phyloP scores from a whole-genome alignment of 2,329 filamentous ascomycete species.

The Hirsutella rhossiliensis region DNA sequence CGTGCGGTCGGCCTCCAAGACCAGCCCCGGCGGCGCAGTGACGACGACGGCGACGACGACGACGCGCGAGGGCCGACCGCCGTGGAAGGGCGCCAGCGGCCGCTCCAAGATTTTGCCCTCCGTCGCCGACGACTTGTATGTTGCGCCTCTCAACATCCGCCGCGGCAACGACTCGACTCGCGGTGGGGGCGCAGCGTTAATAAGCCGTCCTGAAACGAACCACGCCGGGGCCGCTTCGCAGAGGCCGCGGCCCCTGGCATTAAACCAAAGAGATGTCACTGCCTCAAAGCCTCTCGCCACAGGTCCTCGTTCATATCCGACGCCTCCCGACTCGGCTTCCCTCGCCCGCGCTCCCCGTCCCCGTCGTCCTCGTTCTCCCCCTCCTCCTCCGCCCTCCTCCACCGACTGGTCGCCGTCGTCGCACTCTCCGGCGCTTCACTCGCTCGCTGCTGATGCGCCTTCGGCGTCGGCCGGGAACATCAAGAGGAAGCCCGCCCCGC shows the following conservation, averaged over 20 bases:
- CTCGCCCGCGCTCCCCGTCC: no score
- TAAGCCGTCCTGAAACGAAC: constrained; percentile 22
- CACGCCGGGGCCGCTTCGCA: constrained; percentile 7
- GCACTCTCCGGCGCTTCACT: no score
- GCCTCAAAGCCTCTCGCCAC: constrained; percentile 5
- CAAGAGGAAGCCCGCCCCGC: constrained; percentile 31
- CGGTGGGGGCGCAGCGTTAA: constrained; percentile 12
- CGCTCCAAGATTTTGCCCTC: constrained; percentile 52
- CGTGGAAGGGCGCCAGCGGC: constrained; percentile 65
- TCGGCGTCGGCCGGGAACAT: constrained; percentile 23
- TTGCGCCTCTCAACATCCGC: constrained; percentile 44
- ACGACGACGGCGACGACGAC: constrained; percentile 24
- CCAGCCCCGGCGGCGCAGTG: no score
- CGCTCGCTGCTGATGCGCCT: constrained; percentile 7
- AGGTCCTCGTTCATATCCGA: constrained; percentile 14
- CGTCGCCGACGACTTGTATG: constrained; percentile 46
- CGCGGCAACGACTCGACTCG: constrained; percentile 28
- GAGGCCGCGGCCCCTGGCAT: constrained; percentile 13
- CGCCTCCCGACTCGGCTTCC: constrained; percentile 17
- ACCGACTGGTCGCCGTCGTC: constrained; percentile 6
- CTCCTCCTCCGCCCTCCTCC: constrained; percentile 5
- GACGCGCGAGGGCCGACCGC: constrained; percentile 33
- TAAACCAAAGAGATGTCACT: constrained; percentile 12
- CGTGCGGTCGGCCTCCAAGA: constrained; percentile 19
- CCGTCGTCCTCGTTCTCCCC: no score